These are phyloP conservation scores for Trichophyton mentagrophytes DNA, from an alignment of 2,329 filamentous ascomycete species.

Conservation along the genomic window DNA sequence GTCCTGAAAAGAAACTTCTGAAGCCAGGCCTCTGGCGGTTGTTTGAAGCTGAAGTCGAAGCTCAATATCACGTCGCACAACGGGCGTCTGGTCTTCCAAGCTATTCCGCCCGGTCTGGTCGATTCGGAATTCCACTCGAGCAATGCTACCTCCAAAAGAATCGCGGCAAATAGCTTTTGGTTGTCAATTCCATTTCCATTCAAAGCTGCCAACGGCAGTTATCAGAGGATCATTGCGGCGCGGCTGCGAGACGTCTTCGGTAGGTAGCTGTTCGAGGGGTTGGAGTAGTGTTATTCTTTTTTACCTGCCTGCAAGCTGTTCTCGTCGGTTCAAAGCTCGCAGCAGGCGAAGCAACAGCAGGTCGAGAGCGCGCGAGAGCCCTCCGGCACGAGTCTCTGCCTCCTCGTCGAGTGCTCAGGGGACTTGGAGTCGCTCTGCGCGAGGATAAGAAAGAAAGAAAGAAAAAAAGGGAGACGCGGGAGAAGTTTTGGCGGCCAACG, in stretches of 20 bases:
- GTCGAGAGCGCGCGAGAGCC: not conserved
- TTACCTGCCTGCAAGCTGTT: not conserved
- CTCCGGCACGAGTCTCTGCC: not conserved
- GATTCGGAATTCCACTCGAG: not conserved
- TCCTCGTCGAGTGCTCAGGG: not conserved
- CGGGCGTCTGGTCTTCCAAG: not conserved
- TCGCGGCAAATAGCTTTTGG: not conserved
- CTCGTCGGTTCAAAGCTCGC: not conserved
- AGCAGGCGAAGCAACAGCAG: not conserved
- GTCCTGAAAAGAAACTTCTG: not conserved
- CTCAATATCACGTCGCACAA: not conserved
- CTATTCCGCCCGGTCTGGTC: not conserved
- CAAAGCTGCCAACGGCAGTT: not conserved
- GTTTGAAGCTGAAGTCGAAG: not conserved
- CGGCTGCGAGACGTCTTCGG: not conserved
- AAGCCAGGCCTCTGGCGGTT: not conserved
- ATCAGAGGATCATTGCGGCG: not conserved
- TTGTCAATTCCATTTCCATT: conserved; percentile 3
- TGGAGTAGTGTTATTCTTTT: not conserved
- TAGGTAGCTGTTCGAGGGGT: not conserved
- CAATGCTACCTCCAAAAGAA: not conserved
- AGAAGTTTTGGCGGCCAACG: not conserved
- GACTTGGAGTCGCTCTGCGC: not conserved
- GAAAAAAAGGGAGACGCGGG: not conserved
- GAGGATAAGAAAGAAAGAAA: too few species aligned